Base-by-base conservation (phyloP, 768 basidiomycete species). In the Lactarius indigo region DNA sequence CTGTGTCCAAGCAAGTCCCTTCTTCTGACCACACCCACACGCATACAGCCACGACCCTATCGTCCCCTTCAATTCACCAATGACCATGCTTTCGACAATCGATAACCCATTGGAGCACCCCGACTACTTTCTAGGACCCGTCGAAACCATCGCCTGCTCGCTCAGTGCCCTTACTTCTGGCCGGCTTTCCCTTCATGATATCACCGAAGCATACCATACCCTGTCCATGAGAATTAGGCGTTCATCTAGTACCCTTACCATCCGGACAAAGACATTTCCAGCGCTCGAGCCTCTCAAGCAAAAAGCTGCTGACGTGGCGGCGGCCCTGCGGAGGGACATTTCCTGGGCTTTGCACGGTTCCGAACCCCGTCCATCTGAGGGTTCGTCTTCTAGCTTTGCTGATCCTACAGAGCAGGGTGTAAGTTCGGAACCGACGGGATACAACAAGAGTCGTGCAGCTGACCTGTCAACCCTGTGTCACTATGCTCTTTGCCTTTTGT, bases 111-210 rank as follows among this genome's bases (percentile, higher is more conserved):
- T 68, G 35, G 44, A 50, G 23, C 26, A 12, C n/a, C 39, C 66
- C 35, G 35, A 60, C 9, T 68, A 68, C 42, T 35, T 68, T 12
- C 41, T 39, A 9, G 63, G 66, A 13, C 62, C 66, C 39, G 41
- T 68, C 31, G 52, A 68, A 64, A 64, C 66, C 33, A 68, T 68
- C 54, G 58, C 64, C 41, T 55, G n/a, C n/a, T 68, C 66, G 33
- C 57, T 39, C 3, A 1, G 5, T 41, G 50, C 62, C 15, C 62
- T 64, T n/a, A 8, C 28, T 30, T 56, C 57, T 17, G 62, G 63
- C 9, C 26, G 44, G 56, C 42, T 68, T 13, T 68, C 66, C 5
- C 58, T 60, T 3, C 66, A 68, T 50, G 66, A 68, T 54, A 10
- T 68, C 58, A 55, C 58, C 0, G 66, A 68, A 56, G 66, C 66